Percentiles rank a stretch among this genome's conserved stretches.
Conservation (phyloP, 371 early-diverging fungal species). For the Dentiscutata heterogama region DNA sequence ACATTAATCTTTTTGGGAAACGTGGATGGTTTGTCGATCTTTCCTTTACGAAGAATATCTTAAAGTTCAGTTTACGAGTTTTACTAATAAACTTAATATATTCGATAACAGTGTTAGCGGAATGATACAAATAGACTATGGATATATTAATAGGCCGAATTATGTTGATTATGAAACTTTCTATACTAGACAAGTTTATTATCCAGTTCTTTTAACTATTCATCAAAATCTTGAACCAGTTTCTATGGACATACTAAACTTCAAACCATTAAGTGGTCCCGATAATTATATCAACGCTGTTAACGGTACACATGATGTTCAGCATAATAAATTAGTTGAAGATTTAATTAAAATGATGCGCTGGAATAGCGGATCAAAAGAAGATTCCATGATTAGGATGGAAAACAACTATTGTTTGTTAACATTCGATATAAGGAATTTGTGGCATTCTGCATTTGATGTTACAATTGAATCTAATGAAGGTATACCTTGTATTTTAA, state of each 20-base stretch:
- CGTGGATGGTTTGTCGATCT: constrained; percentile 67
- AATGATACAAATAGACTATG: constrained; percentile 80
- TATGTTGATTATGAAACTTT: constrained; percentile 55
- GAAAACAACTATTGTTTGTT: constrained; percentile 74
- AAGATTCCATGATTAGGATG: constrained; percentile 46
- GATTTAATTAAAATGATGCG: constrained; percentile 49
- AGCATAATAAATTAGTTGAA: constrained; percentile 41
- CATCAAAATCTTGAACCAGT: constrained; percentile 70
- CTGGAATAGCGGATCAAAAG: constrained; percentile 48
- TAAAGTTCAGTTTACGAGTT: not conserved
- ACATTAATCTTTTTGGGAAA: constrained; percentile 83
- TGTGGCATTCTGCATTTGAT: constrained; percentile 78
- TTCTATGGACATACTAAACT: constrained; percentile 74
- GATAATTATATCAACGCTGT: not conserved
- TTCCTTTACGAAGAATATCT: not conserved
- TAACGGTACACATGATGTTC: not conserved
- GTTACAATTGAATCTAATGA: constrained; percentile 74
- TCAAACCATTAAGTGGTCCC: constrained; percentile 52
- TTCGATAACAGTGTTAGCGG: constrained; percentile 68
- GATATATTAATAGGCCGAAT: constrained; percentile 60
- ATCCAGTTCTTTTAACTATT: constrained; percentile 80
- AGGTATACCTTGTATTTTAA: constrained; percentile 46
- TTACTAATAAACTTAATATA: not conserved
- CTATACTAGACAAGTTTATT: constrained; percentile 74
- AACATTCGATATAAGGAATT: constrained; percentile 83